phyloP scores from a whole-genome alignment of 208 protist genomes.

The Crithidia thermophila region DNA sequence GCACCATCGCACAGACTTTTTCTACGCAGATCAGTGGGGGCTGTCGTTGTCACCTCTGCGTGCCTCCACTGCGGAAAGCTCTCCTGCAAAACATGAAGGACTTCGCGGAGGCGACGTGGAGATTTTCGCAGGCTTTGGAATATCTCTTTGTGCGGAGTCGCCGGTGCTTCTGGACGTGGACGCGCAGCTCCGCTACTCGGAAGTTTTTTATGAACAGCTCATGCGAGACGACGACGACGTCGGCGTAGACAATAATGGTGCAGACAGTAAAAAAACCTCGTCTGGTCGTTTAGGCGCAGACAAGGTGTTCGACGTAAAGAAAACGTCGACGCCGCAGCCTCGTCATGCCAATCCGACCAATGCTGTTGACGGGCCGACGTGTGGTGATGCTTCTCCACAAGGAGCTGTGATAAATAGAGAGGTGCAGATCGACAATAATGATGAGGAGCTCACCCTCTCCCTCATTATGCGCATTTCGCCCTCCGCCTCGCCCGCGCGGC shows the following conservation, averaged over 20 bases:
- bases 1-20: neutral
- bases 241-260: no score
- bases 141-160: neutral
- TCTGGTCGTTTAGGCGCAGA: no score
- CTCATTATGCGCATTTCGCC: neutral
- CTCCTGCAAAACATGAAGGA: no score
- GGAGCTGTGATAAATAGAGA: no score
- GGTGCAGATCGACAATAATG: neutral
- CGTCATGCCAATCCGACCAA: no score
- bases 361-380: no score
- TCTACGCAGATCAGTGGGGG: neutral
- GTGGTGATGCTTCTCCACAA: neutral
- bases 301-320: no score
- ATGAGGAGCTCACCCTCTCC: constrained; percentile 16
- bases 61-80: no score
- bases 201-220: constrained; percentile 10
- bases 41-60: neutral
- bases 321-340: no score
- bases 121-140: no score
- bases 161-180: constrained; percentile 14
- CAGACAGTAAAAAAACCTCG: neutral
- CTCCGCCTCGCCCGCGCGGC: constrained; percentile 1
- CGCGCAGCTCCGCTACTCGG: constrained; percentile 13
- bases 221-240: neutral
- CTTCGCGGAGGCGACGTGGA: no score